Percentiles rank a stretch among this genome's conserved stretches.
phyloP scores from a whole-genome alignment of 2,329 filamentous ascomycete genomes.

The Nemania bipapillata region DNA sequence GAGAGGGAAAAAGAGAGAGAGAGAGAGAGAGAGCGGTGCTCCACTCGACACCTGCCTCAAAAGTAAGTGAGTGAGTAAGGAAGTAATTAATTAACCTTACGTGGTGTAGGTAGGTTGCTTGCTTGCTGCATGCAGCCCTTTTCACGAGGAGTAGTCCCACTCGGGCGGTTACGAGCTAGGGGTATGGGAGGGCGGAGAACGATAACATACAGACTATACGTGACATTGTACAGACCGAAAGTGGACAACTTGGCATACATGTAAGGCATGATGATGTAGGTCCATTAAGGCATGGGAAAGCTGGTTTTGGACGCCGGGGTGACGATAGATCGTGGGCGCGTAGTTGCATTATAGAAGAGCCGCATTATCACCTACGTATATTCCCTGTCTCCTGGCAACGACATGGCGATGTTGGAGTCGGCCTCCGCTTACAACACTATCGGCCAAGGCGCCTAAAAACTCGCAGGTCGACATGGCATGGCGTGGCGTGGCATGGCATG shows the following conservation, averaged over 20 bases:
- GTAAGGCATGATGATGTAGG: constrained; percentile 35
- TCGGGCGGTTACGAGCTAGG: constrained; percentile 33
- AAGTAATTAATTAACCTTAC: background rate
- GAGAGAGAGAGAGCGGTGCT: background rate
- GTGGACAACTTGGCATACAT: constrained; percentile 31
- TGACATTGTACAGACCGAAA: constrained; percentile 31
- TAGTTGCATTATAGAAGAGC: constrained; percentile 39
- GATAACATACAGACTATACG: constrained; percentile 34
- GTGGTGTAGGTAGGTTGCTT: background rate
- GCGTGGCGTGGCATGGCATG: no score
- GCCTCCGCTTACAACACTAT: constrained; percentile 1
- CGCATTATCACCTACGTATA: constrained; percentile 31
- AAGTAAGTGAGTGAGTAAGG: background rate
- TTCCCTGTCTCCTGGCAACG: constrained; percentile 26
- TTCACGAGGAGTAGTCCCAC: constrained; percentile 29
- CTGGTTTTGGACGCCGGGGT: constrained; percentile 18
- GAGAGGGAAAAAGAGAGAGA: background rate
- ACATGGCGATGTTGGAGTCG: constrained; percentile 17
- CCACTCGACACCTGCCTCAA: constrained; percentile 22
- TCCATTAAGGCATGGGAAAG: constrained; percentile 13
- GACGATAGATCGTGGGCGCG: constrained; percentile 28
- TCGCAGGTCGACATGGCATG: constrained; percentile 3
- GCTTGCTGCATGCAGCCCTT: constrained; percentile 25
- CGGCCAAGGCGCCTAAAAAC: constrained; percentile 14
- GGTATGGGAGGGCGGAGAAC: constrained; percentile 11